These are phyloP conservation scores for Xylaria sp. DNA, from an alignment of 2,329 filamentous ascomycete species.

Conservation along the genomic window DNA sequence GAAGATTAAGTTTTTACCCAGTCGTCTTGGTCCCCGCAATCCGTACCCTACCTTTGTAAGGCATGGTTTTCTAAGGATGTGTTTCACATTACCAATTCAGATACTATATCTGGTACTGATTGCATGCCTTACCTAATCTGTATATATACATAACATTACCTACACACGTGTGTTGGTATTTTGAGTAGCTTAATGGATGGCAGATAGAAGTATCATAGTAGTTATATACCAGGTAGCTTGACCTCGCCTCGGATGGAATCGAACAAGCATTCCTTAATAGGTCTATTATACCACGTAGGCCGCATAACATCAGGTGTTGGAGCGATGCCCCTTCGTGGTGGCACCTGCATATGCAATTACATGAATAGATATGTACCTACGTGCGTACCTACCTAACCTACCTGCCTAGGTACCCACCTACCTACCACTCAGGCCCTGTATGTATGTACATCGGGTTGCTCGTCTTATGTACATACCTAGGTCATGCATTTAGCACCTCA, in stretches of 20 bases:
- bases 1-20: conserved; percentile 5
- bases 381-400: neutral
- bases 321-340: neutral
- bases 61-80: neutral
- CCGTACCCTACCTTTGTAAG: neutral
- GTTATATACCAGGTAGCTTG: too few relatives aligned
- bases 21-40: conserved; percentile 1
- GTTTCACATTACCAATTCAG: neutral
- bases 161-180: neutral
- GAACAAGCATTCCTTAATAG: too few relatives aligned
- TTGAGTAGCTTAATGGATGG: too few relatives aligned
- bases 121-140: too few relatives aligned
- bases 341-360: neutral
- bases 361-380: too few relatives aligned
- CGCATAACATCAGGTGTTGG: neutral
- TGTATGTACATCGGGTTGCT: too few relatives aligned
- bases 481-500: too few relatives aligned
- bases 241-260: too few relatives aligned
- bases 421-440: too few relatives aligned
- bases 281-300: too few relatives aligned
- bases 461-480: too few relatives aligned
- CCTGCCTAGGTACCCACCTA: neutral
- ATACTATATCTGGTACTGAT: neutral
- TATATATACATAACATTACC: neutral
- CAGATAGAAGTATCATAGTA: too few relatives aligned